phyloP scores from a whole-genome alignment of 2,329 filamentous ascomycete genomes.

The Alternaria viburni region DNA sequence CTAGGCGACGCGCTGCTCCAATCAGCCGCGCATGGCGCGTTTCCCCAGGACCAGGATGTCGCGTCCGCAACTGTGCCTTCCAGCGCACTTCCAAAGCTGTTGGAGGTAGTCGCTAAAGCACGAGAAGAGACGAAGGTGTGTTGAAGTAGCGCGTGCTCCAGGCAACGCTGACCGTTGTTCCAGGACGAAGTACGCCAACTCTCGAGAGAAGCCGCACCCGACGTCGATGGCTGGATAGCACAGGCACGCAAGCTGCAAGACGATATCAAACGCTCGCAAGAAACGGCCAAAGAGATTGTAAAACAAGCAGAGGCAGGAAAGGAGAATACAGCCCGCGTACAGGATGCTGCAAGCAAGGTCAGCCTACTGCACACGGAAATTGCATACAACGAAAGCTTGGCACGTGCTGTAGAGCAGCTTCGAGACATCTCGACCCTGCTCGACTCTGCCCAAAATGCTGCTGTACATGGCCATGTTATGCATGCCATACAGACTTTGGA shows the following conservation, averaged over 20 bases:
- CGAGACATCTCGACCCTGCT: slow-evolving; percentile 58
- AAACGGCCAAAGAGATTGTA: slow-evolving; percentile 80
- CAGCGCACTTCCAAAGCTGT: slow-evolving; percentile 56
- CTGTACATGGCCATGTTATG: slow-evolving; percentile 53
- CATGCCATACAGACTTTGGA: slow-evolving; percentile 58
- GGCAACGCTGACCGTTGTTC: slow-evolving; percentile 6
- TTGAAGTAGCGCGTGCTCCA: not conserved
- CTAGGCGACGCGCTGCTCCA: slow-evolving; percentile 68
- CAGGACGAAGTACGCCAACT: slow-evolving; percentile 75
- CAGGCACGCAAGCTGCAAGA: slow-evolving; percentile 84
- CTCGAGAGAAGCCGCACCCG: slow-evolving; percentile 76
- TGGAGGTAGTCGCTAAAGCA: slow-evolving; percentile 59
- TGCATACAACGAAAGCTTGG: slow-evolving; percentile 63
- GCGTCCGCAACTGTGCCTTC: slow-evolving; percentile 60
- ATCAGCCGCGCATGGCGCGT: slow-evolving; percentile 64
- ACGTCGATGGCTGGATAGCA: slow-evolving; percentile 84
- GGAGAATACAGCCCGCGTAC: slow-evolving; percentile 67
- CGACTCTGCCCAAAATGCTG: slow-evolving; percentile 54
- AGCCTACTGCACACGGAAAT: slow-evolving; percentile 64
- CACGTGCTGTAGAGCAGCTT: slow-evolving; percentile 58
- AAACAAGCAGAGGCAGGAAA: slow-evolving; percentile 75
- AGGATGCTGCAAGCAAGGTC: slow-evolving; percentile 64
- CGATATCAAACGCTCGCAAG: slow-evolving; percentile 81
- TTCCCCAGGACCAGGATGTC: slow-evolving; percentile 63
- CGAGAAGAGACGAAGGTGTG: slow-evolving; percentile 61